A percentile compares a stretch with the other conserved stretches of the same genome.
Conservation (phyloP, 192 early-diverging fungal species). For the Linnemannia exigua region DNA sequence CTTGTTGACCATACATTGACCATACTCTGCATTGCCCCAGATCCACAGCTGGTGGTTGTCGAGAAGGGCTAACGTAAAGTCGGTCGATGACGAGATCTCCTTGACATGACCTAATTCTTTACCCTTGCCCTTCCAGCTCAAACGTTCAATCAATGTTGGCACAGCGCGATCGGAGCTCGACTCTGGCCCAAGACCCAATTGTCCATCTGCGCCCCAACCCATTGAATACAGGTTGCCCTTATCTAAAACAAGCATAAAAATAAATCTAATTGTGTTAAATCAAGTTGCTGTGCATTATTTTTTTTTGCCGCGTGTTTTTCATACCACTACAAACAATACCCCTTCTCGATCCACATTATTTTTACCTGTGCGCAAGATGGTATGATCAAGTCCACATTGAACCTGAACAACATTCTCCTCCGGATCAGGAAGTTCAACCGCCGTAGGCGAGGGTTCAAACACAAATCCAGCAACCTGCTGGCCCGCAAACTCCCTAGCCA, state of each 20-base stretch:
- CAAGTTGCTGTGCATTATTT: too few relatives aligned
- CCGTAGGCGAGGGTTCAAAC: slow-evolving; percentile 47
- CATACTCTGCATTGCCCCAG: slow-evolving; percentile 86
- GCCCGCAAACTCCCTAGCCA: slow-evolving; percentile 29
- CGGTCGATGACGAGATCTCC: slow-evolving; percentile 73
- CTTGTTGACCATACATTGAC: slow-evolving; percentile 74
- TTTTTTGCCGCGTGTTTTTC: too few relatives aligned
- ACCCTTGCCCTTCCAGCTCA: slow-evolving; percentile 47
- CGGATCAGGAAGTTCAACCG: slow-evolving; percentile 31
- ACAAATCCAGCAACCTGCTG: slow-evolving; percentile 41
- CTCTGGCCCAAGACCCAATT: slow-evolving; percentile 71
- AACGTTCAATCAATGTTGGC: slow-evolving; percentile 63
- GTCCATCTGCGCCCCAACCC: slow-evolving; percentile 86
- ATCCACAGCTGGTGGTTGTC: slow-evolving; percentile 69
- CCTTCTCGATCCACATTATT: not conserved
- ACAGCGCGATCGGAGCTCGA: slow-evolving; percentile 54
- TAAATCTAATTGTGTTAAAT: not conserved
- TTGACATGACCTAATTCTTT: slow-evolving; percentile 49
- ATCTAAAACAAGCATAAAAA: slow-evolving; percentile 26
- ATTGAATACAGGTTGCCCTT: slow-evolving; percentile 70
- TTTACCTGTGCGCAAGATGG: slow-evolving; percentile 70
- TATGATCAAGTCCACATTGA: slow-evolving; percentile 80
- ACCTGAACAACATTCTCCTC: slow-evolving; percentile 61
- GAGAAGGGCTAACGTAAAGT: slow-evolving; percentile 74
- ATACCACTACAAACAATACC: too few relatives aligned